Base-by-base conservation (phyloP, 1,284 basidiomycete species). In the Sporisorium graminicola region DNA sequence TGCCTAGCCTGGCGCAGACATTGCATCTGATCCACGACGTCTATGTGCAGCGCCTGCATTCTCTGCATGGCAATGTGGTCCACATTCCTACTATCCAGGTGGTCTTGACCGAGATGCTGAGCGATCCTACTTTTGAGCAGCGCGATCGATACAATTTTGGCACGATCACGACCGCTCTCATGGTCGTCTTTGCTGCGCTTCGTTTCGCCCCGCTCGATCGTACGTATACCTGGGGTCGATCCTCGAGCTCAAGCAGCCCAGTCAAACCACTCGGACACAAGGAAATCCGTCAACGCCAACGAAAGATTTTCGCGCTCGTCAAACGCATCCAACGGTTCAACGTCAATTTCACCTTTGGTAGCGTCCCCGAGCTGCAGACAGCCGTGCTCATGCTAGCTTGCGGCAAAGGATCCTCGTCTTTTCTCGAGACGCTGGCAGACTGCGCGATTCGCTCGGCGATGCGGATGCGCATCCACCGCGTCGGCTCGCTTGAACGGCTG, bases 401-500 rank as follows among this genome's bases (percentile, higher is more conserved):
- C 37, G 62, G 61, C 27, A 69, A 74, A 43, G 72, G 67, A 10
- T 65, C 66, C 20, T 46, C 54, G 1, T 22, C 62, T 9, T 74
- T 61, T 20, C 54, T 70, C 12, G 72, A 74, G 13, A 55, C 63
- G 46, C 20, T 74, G 14, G 51, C 67, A 7, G 67, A 74, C 27
- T 63, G 65, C 26, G 66, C 66, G 9, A 63, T 70, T 18, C 72
- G 72, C 5, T 74, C 72, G 16, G 66, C 72, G 5, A 70, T 74
- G 66, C 66, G 72, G 16, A 74, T 74, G 72, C 66, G 72, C n/a
- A 59, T 74, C 27, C 72, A 74, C 50, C 66, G 67, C 24, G 35
- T 74, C 10, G 72, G 72, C 18, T 43, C 52, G 12, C 54, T 63
- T 10, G 65, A 74, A 2, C 56, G 40, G 52, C 2, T 74, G 9